Evolutionary conservation across 2,329 filamentous ascomycete genomes (phyloP).

Genomic region (Blastomyces percursus): DNA sequence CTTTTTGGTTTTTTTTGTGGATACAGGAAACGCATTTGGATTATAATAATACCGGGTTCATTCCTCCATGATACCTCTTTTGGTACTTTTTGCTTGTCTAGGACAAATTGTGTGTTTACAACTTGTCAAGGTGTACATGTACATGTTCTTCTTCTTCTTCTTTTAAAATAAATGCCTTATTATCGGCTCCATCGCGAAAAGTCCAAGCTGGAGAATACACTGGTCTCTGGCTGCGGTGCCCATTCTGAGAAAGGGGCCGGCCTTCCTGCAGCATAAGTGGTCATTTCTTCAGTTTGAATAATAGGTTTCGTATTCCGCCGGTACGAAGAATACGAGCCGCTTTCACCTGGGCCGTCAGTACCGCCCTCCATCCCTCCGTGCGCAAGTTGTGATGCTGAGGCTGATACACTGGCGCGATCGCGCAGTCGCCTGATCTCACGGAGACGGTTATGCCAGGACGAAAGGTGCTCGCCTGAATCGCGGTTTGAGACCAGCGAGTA

Average conservation of each 20-base stretch:
- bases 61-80: background rate
- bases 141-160: background rate
- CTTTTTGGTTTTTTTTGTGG: background rate
- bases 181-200: conserved; percentile 35
- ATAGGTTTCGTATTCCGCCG: conserved; percentile 30
- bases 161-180: background rate
- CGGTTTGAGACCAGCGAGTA: conserved; percentile 84
- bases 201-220: conserved; percentile 31
- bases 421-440: conserved; percentile 74
- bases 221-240: conserved; percentile 28
- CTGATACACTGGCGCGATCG: conserved; percentile 38
- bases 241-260: conserved; percentile 29
- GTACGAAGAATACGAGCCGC: conserved; percentile 23
- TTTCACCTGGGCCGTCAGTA: conserved; percentile 23
- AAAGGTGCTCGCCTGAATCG: conserved; percentile 65
- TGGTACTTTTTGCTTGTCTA: background rate
- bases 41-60: background rate
- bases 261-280: conserved; percentile 20
- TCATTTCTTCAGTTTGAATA: conserved; percentile 25
- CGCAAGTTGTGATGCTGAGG: background rate
- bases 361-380: conserved; percentile 16
- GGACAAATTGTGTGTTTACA: too few species aligned
- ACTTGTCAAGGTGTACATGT: background rate
- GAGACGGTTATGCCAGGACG: conserved; percentile 79
- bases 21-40: background rate